Evolutionary conservation across 148 eudicot genomes (phyloP), one percentile per base, ranked within the genome.

Genomic region (Persicaria tinctoria): DNA sequence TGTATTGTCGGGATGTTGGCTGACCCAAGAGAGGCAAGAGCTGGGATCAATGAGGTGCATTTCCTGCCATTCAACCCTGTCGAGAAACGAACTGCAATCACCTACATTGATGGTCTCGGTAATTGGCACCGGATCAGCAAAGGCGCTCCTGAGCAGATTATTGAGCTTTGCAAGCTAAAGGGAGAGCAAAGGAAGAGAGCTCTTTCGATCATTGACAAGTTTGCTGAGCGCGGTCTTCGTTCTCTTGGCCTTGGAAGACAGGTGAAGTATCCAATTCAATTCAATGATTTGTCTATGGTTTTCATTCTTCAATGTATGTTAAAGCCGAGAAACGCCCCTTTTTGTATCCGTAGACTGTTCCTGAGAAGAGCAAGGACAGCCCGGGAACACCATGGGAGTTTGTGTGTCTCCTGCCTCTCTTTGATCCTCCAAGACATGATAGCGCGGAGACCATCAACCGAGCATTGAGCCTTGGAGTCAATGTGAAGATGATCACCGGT

Each of bases 11-110:
- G 89, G 46, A 93, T 87, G 96, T 84, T 93, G 72, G 89, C 90
- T 48, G 98, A 93, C 78, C 93, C 98, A 44, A 89, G 82, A 72
- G 98, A 93, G 85, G 91, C 95, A 45, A 86, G 97, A 85, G 90
- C 93, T 70, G 93, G 89, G 55, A 87, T 91, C 70, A 89, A 84
- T 20, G 97, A 91, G 79, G 93, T 91, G 49, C 97, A 91, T 74
- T 91, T 91, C 77, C 87, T 91, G 32, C 97, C 97, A 20, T 91
- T 91, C 70, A 89, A 91, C 79, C 97, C 97, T 5, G 97, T 91
- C 14, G 93, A 87, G 7, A 91, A 91, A 83, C 89, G 97, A 55
- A 91, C 97, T 6, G 97, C 97, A 68, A 89, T 89, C 49, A 91
- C 97, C 17, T 89, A 85, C 83, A 76, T 78, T 2, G 97, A 91